These are phyloP conservation scores for Pseudopyricularia javanii DNA, from an alignment of 2,329 filamentous ascomycete species.

Conservation along the genomic window DNA sequence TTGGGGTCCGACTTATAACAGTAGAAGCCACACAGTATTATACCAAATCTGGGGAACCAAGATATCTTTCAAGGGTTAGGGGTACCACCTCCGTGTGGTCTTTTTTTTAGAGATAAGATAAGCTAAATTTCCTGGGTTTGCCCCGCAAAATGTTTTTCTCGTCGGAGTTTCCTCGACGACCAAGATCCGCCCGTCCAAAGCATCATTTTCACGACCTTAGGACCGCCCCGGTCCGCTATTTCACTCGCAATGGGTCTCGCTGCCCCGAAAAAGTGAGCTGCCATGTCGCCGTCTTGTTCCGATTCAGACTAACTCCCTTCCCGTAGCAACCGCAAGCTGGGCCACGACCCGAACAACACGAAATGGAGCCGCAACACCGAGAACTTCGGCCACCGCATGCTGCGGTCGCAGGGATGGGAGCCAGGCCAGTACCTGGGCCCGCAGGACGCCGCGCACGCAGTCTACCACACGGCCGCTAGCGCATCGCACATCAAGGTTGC, in stretches of 20 bases:
- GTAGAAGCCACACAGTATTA: too few species aligned
- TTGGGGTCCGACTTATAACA: too few species aligned
- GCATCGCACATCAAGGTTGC: slow-evolving; percentile 74
- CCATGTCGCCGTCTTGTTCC: not conserved
- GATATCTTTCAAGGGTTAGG: not conserved
- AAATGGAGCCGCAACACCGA: slow-evolving; percentile 75
- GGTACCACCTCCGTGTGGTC: not conserved
- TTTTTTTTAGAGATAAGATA: not conserved
- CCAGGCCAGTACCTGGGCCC: slow-evolving; percentile 76
- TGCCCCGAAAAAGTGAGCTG: slow-evolving; percentile 50
- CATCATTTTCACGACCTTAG: not conserved
- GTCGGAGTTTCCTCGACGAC: not conserved
- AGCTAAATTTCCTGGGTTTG: not conserved
- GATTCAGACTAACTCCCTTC: slow-evolving; percentile 5
- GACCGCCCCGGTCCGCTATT: not conserved
- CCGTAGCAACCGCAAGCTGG: slow-evolving; percentile 53
- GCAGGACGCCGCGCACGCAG: slow-evolving; percentile 60
- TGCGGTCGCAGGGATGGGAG: slow-evolving; percentile 80
- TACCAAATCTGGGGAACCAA: too few species aligned
- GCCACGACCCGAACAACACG: slow-evolving; percentile 89
- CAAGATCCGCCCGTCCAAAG: not conserved
- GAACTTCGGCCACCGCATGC: slow-evolving; percentile 80
- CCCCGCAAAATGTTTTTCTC: not conserved
- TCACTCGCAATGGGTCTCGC: slow-evolving; percentile 51
- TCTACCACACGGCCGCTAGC: slow-evolving; percentile 67